Base-by-base conservation (phyloP, 257 asterid species). In the Przewalskia tangutica region DNA sequence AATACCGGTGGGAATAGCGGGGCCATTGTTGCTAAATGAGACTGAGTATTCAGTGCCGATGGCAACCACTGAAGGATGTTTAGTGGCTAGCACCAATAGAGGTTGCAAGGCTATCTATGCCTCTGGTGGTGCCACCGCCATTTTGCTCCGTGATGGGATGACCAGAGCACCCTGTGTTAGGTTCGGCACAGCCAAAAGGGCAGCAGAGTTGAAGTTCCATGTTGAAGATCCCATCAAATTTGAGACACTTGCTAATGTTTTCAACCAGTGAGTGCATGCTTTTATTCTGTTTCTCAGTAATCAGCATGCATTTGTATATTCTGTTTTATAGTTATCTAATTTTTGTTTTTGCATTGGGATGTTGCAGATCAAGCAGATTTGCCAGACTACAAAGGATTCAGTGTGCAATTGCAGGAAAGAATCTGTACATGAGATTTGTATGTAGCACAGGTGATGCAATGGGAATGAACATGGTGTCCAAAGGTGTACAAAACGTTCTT, bases 391-490 rank as follows among this genome's bases (percentile, higher is more conserved):
- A 89, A 80, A 63, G 87, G 16, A 81, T 89, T 60, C 86, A 84
- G 16, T 89, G 91, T 79, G 89, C 90, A 65, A 85, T 89, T 18
- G 92, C 92, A 0, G 92, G 92, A 80, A 89, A 88, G 84, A 89
- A 89, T 81, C 50, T 89, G 20, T 89, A 83, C 87, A 85, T 89
- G 81, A 83, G 92, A 81, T 89, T 89, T 81, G 76, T 40, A 18
- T 89, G 92, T 82, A 85, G 90, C 85, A 89, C 92, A 9, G 92
- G 91, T 78, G 92, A 89, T 84, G 92, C 92, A 20, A 89, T 89
- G 92, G 92, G 92, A 36, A 89, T 88, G 91, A 89, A 89, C 66
- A 89, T 89, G 92, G 92, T 89, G 14, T 89, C 91, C 34, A 89
- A 89, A 56, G 92, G 92, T 34, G 92, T 89, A 4, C 91, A 89